Conservation (phyloP, 495 filamentous ascomycete genomes). For the Penicillium psychrofluorescens region DNA sequence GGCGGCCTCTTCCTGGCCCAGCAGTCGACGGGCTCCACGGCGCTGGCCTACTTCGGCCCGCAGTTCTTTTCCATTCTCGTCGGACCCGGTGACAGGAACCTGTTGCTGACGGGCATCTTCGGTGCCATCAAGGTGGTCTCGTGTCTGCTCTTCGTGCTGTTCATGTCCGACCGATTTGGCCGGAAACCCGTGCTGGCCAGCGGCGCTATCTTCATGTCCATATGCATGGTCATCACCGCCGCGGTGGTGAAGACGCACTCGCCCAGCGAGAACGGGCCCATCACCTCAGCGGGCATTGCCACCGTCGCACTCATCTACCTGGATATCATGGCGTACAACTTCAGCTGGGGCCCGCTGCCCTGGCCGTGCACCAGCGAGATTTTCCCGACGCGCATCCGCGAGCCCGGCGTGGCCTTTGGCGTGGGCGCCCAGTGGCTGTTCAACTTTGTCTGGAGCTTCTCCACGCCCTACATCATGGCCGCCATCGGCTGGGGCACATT, state of each 20-base stretch:
- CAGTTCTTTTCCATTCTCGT: conserved; percentile 51
- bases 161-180: conserved; percentile 51
- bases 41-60: conserved; percentile 45
- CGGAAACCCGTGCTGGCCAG: conserved; percentile 44
- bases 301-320: conserved; percentile 46
- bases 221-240: conserved; percentile 50
- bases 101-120: conserved; percentile 45
- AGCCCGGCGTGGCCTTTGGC: conserved; percentile 39
- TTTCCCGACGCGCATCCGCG: conserved; percentile 43
- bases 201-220: conserved; percentile 43
- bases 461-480: conserved; percentile 44
- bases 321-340: conserved; percentile 37
- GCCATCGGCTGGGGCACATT: conserved; percentile 45
- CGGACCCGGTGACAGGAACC: conserved; percentile 27
- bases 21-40: conserved; percentile 48
- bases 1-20: conserved; percentile 37
- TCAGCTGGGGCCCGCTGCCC: conserved; percentile 32
- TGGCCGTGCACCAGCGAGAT: conserved; percentile 38
- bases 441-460: conserved; percentile 46
- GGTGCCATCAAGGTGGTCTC: conserved; percentile 43
- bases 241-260: conserved; percentile 46
- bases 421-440: conserved; percentile 47
- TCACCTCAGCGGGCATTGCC: conserved; percentile 33
- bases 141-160: conserved; percentile 41
- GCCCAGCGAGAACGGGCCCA: conserved; percentile 20